Percentiles rank a stretch among this genome's conserved stretches.
Conservation (phyloP, 106 monocot genomes). For the Dioscorea alata region DNA sequence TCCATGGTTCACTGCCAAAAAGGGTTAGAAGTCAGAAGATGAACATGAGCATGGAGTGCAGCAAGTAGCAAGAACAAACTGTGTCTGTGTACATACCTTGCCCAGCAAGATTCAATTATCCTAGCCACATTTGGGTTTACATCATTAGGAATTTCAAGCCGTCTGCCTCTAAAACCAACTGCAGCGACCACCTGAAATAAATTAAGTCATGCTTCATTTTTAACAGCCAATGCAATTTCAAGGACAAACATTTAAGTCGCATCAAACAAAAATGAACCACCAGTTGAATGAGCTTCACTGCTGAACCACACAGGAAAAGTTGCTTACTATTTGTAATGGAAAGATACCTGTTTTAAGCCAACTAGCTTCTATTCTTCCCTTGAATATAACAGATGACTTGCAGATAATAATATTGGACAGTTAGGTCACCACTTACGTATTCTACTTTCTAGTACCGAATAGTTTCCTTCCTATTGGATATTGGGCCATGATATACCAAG, state of each 20-base stretch:
- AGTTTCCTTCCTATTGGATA: not conserved
- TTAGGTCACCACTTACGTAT: not conserved
- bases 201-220: not conserved
- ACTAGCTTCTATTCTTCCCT: not conserved
- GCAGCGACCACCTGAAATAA: constrained; percentile 80
- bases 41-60: not conserved
- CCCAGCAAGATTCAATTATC: constrained; percentile 91
- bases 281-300: not conserved
- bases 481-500: not conserved
- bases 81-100: constrained; percentile 36
- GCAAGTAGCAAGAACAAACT: not conserved
- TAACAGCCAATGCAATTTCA: not conserved
- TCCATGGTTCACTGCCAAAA: constrained; percentile 75
- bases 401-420: not conserved
- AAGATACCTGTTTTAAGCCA: not conserved
- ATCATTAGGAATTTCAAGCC: constrained; percentile 73
- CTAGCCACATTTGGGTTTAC: constrained; percentile 69
- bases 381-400: not conserved
- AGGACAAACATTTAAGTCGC: not conserved
- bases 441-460: not conserved
- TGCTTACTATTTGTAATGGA: not conserved
- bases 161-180: constrained; percentile 81
- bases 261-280: not conserved
- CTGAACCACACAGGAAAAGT: not conserved
- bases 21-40: not conserved